Evolutionary conservation across 2,329 filamentous ascomycete genomes (phyloP).

Genomic region (Exophiala alcalophila): DNA sequence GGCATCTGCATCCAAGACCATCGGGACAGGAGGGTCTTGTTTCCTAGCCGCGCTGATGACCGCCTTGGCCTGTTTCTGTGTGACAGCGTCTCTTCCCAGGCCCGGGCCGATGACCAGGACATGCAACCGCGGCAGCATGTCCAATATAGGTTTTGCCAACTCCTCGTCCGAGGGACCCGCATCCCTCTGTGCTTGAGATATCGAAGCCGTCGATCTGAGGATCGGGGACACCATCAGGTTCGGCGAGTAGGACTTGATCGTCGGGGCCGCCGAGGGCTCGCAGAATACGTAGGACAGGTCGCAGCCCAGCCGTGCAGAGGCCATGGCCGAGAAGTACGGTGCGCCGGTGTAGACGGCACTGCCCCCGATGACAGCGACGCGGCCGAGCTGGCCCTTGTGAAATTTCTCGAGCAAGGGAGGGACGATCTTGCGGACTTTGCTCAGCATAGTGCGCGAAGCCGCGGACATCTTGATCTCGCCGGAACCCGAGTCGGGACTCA

Average conservation of each 20-base stretch:
- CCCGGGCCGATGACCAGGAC: constrained; percentile 91
- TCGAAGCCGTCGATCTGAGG: constrained; percentile 71
- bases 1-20: constrained; percentile 91
- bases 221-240: constrained; percentile 98
- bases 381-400: constrained; percentile 93
- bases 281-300: constrained; percentile 67
- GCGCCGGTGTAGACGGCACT: constrained; percentile 96
- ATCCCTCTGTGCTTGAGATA: constrained; percentile 49
- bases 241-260: constrained; percentile 97
- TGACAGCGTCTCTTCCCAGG: constrained; percentile 81
- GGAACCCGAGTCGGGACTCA: constrained; percentile 21
- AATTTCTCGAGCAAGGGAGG: constrained; percentile 94
- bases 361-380: constrained; percentile 90
- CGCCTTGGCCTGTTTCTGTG: constrained; percentile 78
- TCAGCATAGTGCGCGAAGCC: constrained; percentile 70
- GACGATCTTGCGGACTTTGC: constrained; percentile 82
- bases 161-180: constrained; percentile 56
- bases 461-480: constrained; percentile 54
- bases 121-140: constrained; percentile 81
- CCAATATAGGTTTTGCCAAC: constrained; percentile 67
- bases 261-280: constrained; percentile 76
- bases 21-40: constrained; percentile 59
- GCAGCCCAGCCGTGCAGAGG: constrained; percentile 76
- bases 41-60: constrained; percentile 77
- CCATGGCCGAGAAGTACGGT: constrained; percentile 97